These are phyloP conservation scores for Trichosanthes cucumerina DNA, from an alignment of 306 rosid species.

Conservation along the genomic window DNA sequence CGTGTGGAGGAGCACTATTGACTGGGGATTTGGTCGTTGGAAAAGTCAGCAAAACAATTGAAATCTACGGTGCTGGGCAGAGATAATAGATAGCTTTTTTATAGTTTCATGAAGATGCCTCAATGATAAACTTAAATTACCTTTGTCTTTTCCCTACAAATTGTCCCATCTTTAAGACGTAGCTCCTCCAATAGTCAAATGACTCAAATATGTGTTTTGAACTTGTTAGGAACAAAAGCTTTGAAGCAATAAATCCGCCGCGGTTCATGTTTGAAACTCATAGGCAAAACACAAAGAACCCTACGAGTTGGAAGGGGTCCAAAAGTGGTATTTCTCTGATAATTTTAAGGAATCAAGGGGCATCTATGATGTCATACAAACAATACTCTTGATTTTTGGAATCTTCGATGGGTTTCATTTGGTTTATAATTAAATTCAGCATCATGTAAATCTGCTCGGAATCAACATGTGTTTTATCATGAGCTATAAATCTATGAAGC, in stretches of 20 bases:
- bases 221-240: not conserved
- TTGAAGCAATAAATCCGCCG: not conserved
- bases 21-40: not conserved
- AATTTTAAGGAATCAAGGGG: not conserved
- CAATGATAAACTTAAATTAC: not conserved
- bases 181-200: not conserved
- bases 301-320: not conserved
- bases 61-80: not conserved
- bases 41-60: not conserved
- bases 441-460: constrained; percentile 43
- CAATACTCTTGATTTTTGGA: constrained; percentile 25
- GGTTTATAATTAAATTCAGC: constrained; percentile 38
- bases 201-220: not conserved
- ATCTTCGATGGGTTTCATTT: constrained; percentile 39
- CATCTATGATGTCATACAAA: not conserved
- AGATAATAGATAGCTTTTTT: not conserved
- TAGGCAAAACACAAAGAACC: not conserved
- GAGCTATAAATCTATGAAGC: constrained; percentile 62
- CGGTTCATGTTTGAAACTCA: not conserved
- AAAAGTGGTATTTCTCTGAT: not conserved
- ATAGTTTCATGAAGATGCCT: not conserved
- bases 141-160: not conserved
- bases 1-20: not conserved
- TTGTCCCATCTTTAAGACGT: not conserved
- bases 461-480: constrained; percentile 49